Base-by-base conservation (phyloP, 75 land plant genomes). In the Cupressus sempervirens region DNA sequence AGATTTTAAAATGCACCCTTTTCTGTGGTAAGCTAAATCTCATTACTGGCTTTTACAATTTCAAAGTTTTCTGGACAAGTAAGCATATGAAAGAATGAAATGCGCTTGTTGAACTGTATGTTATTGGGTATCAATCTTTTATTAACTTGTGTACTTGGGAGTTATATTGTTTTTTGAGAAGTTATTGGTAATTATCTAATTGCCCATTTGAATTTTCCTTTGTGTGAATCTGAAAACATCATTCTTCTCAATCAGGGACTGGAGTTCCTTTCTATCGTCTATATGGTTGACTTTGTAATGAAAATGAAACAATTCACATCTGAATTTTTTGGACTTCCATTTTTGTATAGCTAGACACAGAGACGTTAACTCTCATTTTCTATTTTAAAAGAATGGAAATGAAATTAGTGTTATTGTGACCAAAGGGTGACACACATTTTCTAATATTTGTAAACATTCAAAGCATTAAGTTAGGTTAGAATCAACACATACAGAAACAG, bases 1-100 rank as follows among this genome's bases (percentile, higher is more conserved):
- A n/a, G 90, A 90, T 83, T 91, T 94, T 86, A 15, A 87, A 26
- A 43, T 82, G 20, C 92, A 93, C 86, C 94, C 94, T 34, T 9
- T 91, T 23, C n/a, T 89, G 72, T 94, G 94, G 96, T 93, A 91
- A 50, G 87, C 3, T 65, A n/a, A 8, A 8, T 5, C 16, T 32
- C 7, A 14, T 34, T 50, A 35, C 36, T 30, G 5, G 4, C 3
- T 82, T 53, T 82, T 38, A 20, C 52, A 10, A 4, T 53, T 82
- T 46, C 30, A 34, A 20, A 82, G 6, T 34, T 53, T 43, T 3
- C 29, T 41, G 4, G 26, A 40, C 18, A 40, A 40, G 12, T 40
- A 43, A 40, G 82, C 26, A 10, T 43, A 10, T 80, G 43, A 80
- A 11, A 80, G 12, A 40, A 14, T 40, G 16, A 23, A 3, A 26